Percentiles rank a stretch among this genome's conserved stretches.
These are phyloP conservation scores for Podospora conica DNA, from an alignment of 495 filamentous ascomycete species.

Conservation along the genomic window DNA sequence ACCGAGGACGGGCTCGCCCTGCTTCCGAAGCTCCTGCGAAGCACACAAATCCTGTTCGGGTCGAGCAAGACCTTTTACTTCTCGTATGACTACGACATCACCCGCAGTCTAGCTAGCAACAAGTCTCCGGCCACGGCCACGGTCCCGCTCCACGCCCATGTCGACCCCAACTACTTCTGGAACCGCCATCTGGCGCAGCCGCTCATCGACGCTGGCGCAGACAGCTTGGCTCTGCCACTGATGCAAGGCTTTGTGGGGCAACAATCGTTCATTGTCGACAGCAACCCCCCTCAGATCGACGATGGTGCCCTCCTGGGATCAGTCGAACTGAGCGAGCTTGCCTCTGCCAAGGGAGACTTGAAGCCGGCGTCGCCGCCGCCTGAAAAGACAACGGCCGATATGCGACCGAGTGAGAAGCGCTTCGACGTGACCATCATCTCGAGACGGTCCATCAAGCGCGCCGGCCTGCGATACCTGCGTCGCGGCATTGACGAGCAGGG, in stretches of 20 bases:
- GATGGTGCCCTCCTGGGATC: conserved; percentile 36
- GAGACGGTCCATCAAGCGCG: conserved; percentile 71
- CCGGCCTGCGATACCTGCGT: conserved; percentile 86
- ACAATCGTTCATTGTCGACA: conserved; percentile 62
- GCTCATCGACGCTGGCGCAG: conserved; percentile 64
- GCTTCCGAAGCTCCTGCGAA: conserved; percentile 77
- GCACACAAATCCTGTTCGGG: conserved; percentile 70
- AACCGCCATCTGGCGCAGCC: conserved; percentile 68
- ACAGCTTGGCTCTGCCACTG: conserved; percentile 66
- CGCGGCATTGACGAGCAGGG: conserved; percentile 85
- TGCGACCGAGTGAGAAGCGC: conserved; percentile 35
- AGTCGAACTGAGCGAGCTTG: conserved; percentile 36
- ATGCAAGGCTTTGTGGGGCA: conserved; percentile 97
- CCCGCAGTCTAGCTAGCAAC: conserved; percentile 51
- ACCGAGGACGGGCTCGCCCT: conserved; percentile 41
- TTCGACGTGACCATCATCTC: conserved; percentile 85
- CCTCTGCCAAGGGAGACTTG: conserved; percentile 12
- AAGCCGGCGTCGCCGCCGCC: conserved; percentile 15
- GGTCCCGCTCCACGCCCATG: conserved; percentile 61
- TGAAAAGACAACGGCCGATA: conserved; percentile 21
- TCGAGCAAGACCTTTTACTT: conserved; percentile 83
- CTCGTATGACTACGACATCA: conserved; percentile 87
- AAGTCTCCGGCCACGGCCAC: conserved; percentile 27
- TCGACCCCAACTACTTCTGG: conserved; percentile 88
- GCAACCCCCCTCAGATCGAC: conserved; percentile 34